Evolutionary conservation across 495 filamentous ascomycete species (phyloP), one percentile per base, ranked within the genome.

Genomic region (Bryoglossum gracile): DNA sequence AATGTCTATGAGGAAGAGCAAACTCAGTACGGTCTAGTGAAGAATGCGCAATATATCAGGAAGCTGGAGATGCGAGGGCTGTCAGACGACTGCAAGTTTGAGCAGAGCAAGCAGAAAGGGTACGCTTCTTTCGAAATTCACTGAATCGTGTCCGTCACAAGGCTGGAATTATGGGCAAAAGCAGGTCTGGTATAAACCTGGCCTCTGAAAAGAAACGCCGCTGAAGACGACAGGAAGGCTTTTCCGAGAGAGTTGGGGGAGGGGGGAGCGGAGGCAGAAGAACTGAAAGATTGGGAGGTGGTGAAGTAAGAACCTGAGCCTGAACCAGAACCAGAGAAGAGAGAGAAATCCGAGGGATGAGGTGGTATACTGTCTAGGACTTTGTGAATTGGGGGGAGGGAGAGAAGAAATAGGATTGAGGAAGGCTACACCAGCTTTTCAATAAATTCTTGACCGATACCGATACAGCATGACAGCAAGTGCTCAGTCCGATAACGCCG

Each of bases 1-100:
- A 52, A 33, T 40, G 35, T 52, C 33, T 46, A 41, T 52, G 17
- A n/a, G n/a, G 38, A 50, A 21, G n/a, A 19, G 24, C 36, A 28
- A 50, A 23, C 33, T 3, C 33, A 25, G 18, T 10, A 36, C 13
- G 25, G 34, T 32, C 22, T 23, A 3, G 17, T 18, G 11, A 17
- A 14, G 28, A 24, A 25, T 19, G 47, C 18, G 24, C 13, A 37
- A 37, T 33, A 50, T 50, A 42, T 52, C 16, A 46, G 28, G 8
- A 24, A 30, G 26, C 17, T 21, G 13, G 19, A 21, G 16, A 33
- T 25, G 18, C 10, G 26, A 43, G 39, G 16, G 33, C 8, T 43
- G 26, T 46, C 50, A 52, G 35, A n/a, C 42, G 41, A 52, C 24
- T n/a, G n/a, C n/a, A 24, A 30, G 26, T 22, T 21, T 4, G 19